phyloP scores from a whole-genome alignment of 805 yeast species.

The Saccharomycopsis schoenii region DNA sequence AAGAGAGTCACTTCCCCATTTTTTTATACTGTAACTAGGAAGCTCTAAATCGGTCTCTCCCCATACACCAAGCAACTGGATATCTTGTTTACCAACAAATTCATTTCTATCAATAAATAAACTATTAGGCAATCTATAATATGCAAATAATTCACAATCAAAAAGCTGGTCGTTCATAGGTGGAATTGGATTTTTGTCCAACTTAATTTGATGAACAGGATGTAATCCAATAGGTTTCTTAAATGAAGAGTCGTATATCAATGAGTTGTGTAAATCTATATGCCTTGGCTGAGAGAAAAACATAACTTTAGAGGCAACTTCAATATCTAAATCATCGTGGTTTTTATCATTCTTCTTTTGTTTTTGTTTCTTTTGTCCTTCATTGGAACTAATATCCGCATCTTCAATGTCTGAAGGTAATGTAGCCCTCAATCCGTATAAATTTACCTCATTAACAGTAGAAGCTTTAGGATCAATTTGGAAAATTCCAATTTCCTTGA shows the following conservation, averaged over 20 bases:
- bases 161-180: conserved; percentile 18
- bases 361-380: background rate
- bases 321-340: conserved; percentile 12
- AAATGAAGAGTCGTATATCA: conserved; percentile 5
- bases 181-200: conserved; percentile 6
- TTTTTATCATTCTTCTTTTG: background rate
- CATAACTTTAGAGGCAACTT: conserved; percentile 17
- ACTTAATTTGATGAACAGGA: conserved; percentile 13
- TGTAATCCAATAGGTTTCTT: conserved; percentile 12
- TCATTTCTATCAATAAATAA: conserved; percentile 35
- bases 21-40: conserved; percentile 31
- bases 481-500: conserved; percentile 15
- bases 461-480: conserved; percentile 13
- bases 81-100: conserved; percentile 24
- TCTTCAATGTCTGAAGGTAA: conserved; percentile 8
- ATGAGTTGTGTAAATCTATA: background rate
- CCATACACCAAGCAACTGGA: conserved; percentile 27
- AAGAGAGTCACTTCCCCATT: conserved; percentile 32
- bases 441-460: conserved; percentile 10
- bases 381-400: background rate
- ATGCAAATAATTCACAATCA: conserved; percentile 28
- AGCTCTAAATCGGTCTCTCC: conserved; percentile 37
- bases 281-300: conserved; percentile 16
- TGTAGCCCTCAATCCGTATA: conserved; percentile 15
- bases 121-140: conserved; percentile 29